Evolutionary conservation across 1,139 yeast genomes (phyloP).

Genomic region (Hyphopichia burtonii): DNA sequence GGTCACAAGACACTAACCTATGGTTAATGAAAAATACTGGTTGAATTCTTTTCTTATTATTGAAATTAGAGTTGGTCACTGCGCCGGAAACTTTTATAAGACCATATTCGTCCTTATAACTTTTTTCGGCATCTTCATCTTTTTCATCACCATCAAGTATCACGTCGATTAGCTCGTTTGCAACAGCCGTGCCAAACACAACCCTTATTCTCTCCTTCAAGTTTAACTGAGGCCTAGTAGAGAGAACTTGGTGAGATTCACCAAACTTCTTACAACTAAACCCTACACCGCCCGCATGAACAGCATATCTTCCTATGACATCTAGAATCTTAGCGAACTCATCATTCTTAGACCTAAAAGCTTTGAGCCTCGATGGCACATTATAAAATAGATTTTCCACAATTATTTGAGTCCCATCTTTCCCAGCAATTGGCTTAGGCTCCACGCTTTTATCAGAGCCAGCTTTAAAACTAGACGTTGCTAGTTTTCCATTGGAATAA

Average conservation of each 20-base stretch:
- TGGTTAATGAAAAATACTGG: slow-evolving; percentile 84
- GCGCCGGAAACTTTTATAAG: slow-evolving; percentile 54
- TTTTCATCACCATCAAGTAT: slow-evolving; percentile 19
- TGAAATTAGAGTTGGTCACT: slow-evolving; percentile 70
- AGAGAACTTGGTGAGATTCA: slow-evolving; percentile 56
- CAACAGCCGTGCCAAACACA: slow-evolving; percentile 70
- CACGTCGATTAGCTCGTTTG: slow-evolving; percentile 60
- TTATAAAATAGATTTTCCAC: slow-evolving; percentile 93
- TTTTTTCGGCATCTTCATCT: slow-evolving; percentile 13
- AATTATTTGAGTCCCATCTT: slow-evolving; percentile 76
- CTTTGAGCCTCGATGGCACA: slow-evolving; percentile 72
- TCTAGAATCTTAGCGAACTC: slow-evolving; percentile 79
- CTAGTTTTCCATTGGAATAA: slow-evolving; percentile 63
- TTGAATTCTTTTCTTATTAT: slow-evolving; percentile 61
- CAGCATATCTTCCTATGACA: slow-evolving; percentile 79
- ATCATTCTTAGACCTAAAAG: slow-evolving; percentile 66
- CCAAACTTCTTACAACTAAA: slow-evolving; percentile 80
- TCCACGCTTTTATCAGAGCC: slow-evolving; percentile 23
- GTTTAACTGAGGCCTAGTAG: slow-evolving; percentile 47
- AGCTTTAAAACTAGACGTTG: slow-evolving; percentile 33
- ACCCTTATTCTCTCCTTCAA: slow-evolving; percentile 68
- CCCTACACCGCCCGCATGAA: slow-evolving; percentile 69
- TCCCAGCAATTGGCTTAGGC: slow-evolving; percentile 83
- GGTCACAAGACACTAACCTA: slow-evolving; percentile 80
- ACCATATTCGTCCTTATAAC: slow-evolving; percentile 35